phyloP scores from a whole-genome alignment of 805 yeast genomes.

The Jamesozyma hellenica region DNA sequence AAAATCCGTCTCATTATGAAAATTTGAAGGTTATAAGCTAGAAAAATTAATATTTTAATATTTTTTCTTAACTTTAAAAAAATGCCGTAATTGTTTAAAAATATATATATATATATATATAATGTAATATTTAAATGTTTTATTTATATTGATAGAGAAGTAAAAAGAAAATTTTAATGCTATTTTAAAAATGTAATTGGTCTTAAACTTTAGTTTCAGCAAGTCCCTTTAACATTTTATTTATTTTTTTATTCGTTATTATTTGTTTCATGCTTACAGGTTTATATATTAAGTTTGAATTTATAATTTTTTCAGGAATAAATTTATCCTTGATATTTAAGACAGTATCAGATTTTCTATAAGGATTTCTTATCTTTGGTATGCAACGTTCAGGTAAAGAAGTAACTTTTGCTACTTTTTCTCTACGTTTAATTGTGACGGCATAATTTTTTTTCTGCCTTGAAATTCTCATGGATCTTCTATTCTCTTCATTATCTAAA shows the following conservation, averaged over 20 bases:
- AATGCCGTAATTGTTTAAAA: no score
- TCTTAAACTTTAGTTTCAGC: no score
- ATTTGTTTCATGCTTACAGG: not conserved
- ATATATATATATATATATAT: no score
- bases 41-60: not conserved
- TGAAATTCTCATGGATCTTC: not conserved
- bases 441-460: not conserved
- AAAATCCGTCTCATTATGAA: conserved; percentile 28
- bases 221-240: not conserved
- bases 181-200: no score
- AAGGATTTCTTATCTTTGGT: not conserved
- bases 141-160: no score
- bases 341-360: conserved; percentile 4
- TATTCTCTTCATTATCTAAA: not conserved
- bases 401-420: not conserved
- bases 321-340: conserved; percentile 1
- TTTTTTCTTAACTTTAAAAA: no score
- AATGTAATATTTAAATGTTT: not conserved
- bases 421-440: not conserved
- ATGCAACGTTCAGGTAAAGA: conserved; percentile 2
- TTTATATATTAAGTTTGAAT: not conserved
- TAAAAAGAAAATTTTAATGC: no score
- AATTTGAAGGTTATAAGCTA: conserved; percentile 4
- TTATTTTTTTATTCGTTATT: not conserved
- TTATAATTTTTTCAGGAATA: not conserved